phyloP scores from a whole-genome alignment of 2,329 filamentous ascomycete species.

The Curvularia sp. region DNA sequence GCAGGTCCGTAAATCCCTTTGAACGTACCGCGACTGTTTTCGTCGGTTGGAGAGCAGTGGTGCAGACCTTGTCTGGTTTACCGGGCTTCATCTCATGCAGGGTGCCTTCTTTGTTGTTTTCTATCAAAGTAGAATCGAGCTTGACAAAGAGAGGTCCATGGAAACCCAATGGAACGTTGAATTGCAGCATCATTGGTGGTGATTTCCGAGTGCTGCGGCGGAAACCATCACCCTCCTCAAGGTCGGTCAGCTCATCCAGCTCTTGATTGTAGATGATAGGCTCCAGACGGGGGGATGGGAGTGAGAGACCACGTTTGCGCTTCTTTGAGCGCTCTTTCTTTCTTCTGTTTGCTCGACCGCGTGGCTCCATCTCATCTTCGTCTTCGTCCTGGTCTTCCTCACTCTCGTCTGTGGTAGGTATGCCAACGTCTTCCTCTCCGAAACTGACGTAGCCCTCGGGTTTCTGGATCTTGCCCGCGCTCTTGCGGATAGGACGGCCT shows the following conservation, averaged over 20 bases:
- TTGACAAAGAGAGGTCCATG: slow-evolving; percentile 56
- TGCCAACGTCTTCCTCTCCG: slow-evolving; percentile 42
- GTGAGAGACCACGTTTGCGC: slow-evolving; percentile 48
- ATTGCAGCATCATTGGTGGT: slow-evolving; percentile 51
- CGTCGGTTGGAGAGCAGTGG: not conserved
- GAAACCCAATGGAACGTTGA: slow-evolving; percentile 57
- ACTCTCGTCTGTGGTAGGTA: slow-evolving; percentile 26
- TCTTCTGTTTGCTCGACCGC: slow-evolving; percentile 21
- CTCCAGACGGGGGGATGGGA: slow-evolving; percentile 45
- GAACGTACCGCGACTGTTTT: not conserved
- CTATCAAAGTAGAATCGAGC: slow-evolving; percentile 45
- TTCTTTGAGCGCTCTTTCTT: slow-evolving; percentile 45
- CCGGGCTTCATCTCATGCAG: slow-evolving; percentile 29
- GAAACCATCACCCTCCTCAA: slow-evolving; percentile 30
- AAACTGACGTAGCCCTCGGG: slow-evolving; percentile 53
- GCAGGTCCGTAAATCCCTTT: slow-evolving; percentile 41
- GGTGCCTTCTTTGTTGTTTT: slow-evolving; percentile 17
- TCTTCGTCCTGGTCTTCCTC: slow-evolving; percentile 39
- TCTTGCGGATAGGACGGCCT: slow-evolving; percentile 55
- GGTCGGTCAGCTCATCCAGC: slow-evolving; percentile 39
- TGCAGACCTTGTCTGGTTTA: slow-evolving; percentile 19
- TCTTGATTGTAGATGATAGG: slow-evolving; percentile 43
- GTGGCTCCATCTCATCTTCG: slow-evolving; percentile 20
- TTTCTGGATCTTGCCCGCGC: slow-evolving; percentile 46
- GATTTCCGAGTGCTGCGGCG: slow-evolving; percentile 26